Conservation (phyloP, 2,329 filamentous ascomycete species). For the Aspergillus proliferans region DNA sequence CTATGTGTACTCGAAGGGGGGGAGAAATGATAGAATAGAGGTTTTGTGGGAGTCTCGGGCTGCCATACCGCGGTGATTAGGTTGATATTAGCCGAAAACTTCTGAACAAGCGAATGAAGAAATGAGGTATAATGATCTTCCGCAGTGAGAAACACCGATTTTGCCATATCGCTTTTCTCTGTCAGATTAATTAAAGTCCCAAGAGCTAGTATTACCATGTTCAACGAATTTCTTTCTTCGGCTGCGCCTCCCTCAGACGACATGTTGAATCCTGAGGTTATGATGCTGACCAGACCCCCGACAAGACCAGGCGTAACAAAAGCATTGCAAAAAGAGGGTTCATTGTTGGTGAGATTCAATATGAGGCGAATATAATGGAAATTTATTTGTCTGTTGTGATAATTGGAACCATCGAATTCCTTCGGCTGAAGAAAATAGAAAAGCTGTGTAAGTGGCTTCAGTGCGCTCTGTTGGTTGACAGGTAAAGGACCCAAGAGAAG, state of each 20-base stretch:
- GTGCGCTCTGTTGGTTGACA: slow-evolving; percentile 19
- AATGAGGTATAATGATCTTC: slow-evolving; percentile 36
- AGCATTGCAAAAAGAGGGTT: slow-evolving; percentile 58
- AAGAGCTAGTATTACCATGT: slow-evolving; percentile 69
- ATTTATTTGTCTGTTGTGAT: slow-evolving; percentile 21
- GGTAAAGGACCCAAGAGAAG: slow-evolving; percentile 21
- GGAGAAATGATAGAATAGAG: not conserved
- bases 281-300: slow-evolving; percentile 29
- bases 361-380: slow-evolving; percentile 59
- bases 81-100: slow-evolving; percentile 64
- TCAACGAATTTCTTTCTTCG: slow-evolving; percentile 54
- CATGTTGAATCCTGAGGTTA: slow-evolving; percentile 27
- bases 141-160: slow-evolving; percentile 43
- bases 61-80: slow-evolving; percentile 61
- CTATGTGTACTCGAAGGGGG: not conserved
- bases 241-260: slow-evolving; percentile 21
- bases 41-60: not conserved
- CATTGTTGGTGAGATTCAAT: slow-evolving; percentile 82
- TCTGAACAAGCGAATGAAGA: slow-evolving; percentile 54
- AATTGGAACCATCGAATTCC: slow-evolving; percentile 6
- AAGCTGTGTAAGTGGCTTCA: slow-evolving; percentile 26
- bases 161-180: slow-evolving; percentile 64
- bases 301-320: slow-evolving; percentile 50
- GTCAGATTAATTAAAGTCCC: slow-evolving; percentile 83
- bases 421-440: slow-evolving; percentile 35